phyloP scores from a whole-genome alignment of 2,329 filamentous ascomycete genomes.

The Neocatenulostroma microsporum region DNA sequence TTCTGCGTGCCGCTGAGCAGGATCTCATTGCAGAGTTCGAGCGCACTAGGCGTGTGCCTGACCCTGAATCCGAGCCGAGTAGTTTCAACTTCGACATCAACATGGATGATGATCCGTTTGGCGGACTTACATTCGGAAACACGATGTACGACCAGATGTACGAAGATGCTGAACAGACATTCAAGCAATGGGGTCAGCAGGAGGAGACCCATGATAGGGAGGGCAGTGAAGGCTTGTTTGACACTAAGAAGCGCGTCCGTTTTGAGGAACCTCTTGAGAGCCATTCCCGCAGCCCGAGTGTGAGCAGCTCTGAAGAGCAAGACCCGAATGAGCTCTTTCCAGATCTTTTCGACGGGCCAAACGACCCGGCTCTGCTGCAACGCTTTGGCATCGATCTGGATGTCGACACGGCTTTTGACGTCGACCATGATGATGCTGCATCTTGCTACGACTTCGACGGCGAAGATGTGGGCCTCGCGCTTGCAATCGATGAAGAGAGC shows the following conservation, averaged over 20 bases:
- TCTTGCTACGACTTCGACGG: constrained; percentile 30
- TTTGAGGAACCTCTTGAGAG: constrained; percentile 27
- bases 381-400: constrained; percentile 18
- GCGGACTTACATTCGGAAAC: constrained; percentile 18
- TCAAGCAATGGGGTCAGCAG: constrained; percentile 20
- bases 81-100: constrained; percentile 12
- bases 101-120: constrained; percentile 25
- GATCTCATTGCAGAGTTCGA: constrained; percentile 25
- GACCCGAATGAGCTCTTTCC: constrained; percentile 28
- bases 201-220: constrained; percentile 12
- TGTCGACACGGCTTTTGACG: constrained; percentile 13
- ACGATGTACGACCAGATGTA: constrained; percentile 20
- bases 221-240: constrained; percentile 17
- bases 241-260: constrained; percentile 28
- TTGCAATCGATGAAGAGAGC: constrained; percentile 24
- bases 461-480: constrained; percentile 22
- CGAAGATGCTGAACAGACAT: constrained; percentile 21
- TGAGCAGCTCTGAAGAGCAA: constrained; percentile 23
- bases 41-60: constrained; percentile 13
- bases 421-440: constrained; percentile 21
- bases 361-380: constrained; percentile 15
- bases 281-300: constrained; percentile 21
- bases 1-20: constrained; percentile 20
- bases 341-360: constrained; percentile 26
- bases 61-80: constrained; percentile 12